A percentile compares a stretch with the other conserved stretches of the same genome.
These are phyloP conservation scores for Castanea sativa DNA, from an alignment of 306 rosid genomes.

Conservation along the genomic window DNA sequence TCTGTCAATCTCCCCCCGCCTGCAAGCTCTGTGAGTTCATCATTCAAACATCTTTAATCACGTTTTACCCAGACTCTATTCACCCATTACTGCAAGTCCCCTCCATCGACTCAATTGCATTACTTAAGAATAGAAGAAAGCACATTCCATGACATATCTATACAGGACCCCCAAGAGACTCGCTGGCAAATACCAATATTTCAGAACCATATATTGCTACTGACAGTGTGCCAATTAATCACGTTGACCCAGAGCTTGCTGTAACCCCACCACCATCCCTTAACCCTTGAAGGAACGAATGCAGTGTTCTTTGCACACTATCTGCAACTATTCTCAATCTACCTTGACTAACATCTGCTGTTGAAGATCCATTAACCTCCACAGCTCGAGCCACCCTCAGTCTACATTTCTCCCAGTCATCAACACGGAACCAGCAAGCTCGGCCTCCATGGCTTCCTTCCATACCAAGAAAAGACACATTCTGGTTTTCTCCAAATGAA, in stretches of 20 bases:
- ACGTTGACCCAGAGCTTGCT: conserved; percentile 55
- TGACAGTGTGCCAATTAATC: conserved; percentile 31
- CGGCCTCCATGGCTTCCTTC: conserved; percentile 99
- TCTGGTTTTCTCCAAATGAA: conserved; percentile 76
- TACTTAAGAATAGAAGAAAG: conserved; percentile 11
- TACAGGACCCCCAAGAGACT: conserved; percentile 8
- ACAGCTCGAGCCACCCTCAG: conserved; percentile 71
- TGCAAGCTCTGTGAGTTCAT: conserved; percentile 7
- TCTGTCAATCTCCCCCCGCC: conserved; percentile 4
- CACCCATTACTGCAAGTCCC: conserved; percentile 28
- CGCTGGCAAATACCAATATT: conserved; percentile 4
- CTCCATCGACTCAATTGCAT: conserved; percentile 16
- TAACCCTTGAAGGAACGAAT: conserved; percentile 78
- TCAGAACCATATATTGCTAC: conserved; percentile 18
- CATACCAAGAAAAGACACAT: conserved; percentile 81
- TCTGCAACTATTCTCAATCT: conserved; percentile 92
- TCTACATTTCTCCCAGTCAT: conserved; percentile 95
- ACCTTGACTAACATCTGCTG: conserved; percentile 77
- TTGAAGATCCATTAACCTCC: conserved; percentile 57
- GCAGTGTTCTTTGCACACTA: conserved; percentile 76
- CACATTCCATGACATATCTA: conserved; percentile 8
- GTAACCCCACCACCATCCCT: conserved; percentile 72
- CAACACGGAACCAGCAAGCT: conserved; percentile 83
- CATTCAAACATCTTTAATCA: conserved; percentile 15
- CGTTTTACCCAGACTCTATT: conserved; percentile 16